Evolutionary conservation across 139 green algal species (phyloP).

Genomic region (Penium margaritaceum): DNA sequence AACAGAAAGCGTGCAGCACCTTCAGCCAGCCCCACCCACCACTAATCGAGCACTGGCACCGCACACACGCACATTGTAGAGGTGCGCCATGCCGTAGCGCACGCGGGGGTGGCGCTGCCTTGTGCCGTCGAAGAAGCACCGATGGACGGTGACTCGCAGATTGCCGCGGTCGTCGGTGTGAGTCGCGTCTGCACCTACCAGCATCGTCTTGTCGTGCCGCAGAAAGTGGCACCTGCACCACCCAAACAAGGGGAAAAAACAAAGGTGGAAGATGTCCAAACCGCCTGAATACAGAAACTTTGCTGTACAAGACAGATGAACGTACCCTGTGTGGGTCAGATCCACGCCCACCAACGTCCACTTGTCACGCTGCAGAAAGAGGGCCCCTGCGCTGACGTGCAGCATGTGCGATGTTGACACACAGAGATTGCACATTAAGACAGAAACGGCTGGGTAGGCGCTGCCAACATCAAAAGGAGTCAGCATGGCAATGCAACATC

Average conservation of each 20-base stretch:
- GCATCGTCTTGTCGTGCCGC: constrained; percentile 26
- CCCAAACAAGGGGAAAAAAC: not conserved
- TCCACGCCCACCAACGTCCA: no score
- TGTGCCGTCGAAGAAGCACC: constrained; percentile 26
- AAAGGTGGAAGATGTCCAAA: not conserved
- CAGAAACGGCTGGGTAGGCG: not conserved
- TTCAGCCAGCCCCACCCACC: no score
- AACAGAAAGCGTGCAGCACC: no score
- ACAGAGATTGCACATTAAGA: not conserved
- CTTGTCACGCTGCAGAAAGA: not conserved
- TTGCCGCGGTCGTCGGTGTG: constrained; percentile 14
- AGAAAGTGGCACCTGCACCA: constrained; percentile 13
- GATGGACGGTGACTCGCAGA: constrained; percentile 21
- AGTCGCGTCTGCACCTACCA: constrained; percentile 18
- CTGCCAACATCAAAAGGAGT: no score
- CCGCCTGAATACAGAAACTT: no score
- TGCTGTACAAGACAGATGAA: not conserved
- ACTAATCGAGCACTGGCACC: not conserved
- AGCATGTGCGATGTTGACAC: not conserved
- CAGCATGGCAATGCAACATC: not conserved
- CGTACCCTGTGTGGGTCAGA: not conserved
- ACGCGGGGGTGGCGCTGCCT: constrained; percentile 26
- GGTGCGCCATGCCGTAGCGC: constrained; percentile 16
- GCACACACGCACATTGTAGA: constrained; percentile 35
- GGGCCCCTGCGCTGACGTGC: not conserved